Conservation (phyloP, 129 eudicot species). For the Deinandra increscens region DNA sequence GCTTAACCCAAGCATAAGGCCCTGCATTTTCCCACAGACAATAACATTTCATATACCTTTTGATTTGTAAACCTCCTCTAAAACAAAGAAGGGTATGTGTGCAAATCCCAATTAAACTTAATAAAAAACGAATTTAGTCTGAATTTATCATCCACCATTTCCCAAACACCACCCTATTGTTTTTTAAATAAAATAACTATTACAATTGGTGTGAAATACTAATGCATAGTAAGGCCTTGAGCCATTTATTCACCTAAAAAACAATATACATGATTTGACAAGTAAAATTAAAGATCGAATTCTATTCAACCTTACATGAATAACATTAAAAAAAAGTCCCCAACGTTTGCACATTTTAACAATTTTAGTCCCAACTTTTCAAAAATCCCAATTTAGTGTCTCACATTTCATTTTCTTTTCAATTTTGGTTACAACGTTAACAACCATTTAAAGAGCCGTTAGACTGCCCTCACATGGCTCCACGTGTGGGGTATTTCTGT, state of each 20-base stretch:
- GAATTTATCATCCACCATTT: not conserved
- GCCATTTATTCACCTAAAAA: not conserved
- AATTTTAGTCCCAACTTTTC: no score
- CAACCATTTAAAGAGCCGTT: no score
- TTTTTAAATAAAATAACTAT: not conserved
- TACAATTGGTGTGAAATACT: not conserved
- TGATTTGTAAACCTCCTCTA: not conserved
- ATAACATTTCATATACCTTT: not conserved
- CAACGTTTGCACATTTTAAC: no score
- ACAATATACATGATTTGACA: not conserved
- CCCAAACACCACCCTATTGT: not conserved
- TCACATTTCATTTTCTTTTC: no score
- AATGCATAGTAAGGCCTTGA: not conserved
- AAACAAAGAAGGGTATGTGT: not conserved
- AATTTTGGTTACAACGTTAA: no score
- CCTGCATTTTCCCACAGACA: constrained; percentile 41
- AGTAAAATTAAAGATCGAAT: not conserved
- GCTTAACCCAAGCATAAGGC: constrained; percentile 89
- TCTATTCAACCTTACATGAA: not conserved
- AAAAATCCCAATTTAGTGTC: no score
- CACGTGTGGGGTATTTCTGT: no score
- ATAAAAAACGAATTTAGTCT: not conserved
- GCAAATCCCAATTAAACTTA: not conserved
- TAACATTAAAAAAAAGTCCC: not conserved
- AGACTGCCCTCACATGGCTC: no score